Evolutionary conservation across 495 filamentous ascomycete genomes (phyloP), one percentile per base, ranked within the genome.

Genomic region (Wilcoxina mikolae): DNA sequence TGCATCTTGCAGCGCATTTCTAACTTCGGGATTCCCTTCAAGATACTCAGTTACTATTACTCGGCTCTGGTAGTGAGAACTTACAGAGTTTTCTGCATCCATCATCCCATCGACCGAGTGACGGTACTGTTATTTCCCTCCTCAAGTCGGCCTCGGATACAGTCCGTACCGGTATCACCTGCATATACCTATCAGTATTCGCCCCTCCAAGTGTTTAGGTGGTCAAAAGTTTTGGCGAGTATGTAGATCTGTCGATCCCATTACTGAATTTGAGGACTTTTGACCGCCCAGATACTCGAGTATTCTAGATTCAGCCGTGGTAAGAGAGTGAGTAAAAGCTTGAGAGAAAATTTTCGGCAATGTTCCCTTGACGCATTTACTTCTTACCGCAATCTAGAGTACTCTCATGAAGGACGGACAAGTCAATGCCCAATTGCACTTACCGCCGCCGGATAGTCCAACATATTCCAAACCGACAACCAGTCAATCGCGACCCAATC

Each of bases 401-500:
- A 9, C 73, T 58, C 0, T 74, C 72, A 0, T 79, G 79, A 59
- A 84, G 80, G 0, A 78, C 69, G 2, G 71, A 38, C 33, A n/a
- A 9, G n/a, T 9, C 33, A n/a, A n/a, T n/a, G n/a, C n/a, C n/a
- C n/a, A n/a, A n/a, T n/a, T n/a, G n/a, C n/a, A 20, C 42, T 45
- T 22, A 52, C 49, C 0, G 27, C 65, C 20, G 73, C 75, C 9
- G 80, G 84, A 56, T 81, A 80, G 61, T 86, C 81, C 0, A 86
- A 67, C 31, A 85, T 59, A 59, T 89, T 87, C 82, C 83, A 89
- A 56, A 84, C 77, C 2, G 72, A 69, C 0, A 81, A 84, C 51
- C 86, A 89, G 12, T 74, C 73, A 83, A 81, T 85, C 62, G 83
- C 85, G 15, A 75, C 74, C 0, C 76, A 70, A 12, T 76, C 77